Conservation (phyloP, 2,329 filamentous ascomycete genomes). For the Xylariaceae sp. region DNA sequence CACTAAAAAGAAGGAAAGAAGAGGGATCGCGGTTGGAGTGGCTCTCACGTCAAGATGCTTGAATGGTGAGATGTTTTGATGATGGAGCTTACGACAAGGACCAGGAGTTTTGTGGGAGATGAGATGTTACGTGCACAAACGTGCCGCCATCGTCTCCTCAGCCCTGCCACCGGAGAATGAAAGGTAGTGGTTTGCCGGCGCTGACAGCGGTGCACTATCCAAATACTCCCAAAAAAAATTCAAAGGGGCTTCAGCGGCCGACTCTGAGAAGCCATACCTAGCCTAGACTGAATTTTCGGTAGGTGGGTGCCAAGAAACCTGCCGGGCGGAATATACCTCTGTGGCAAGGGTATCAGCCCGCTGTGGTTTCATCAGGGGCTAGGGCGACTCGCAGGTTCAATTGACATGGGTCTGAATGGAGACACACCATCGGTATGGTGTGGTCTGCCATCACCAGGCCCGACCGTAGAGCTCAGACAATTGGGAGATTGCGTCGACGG, state of each 20-base stretch:
- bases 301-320: conserved; percentile 22
- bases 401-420: conserved; percentile 36
- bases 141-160: background rate
- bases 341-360: conserved; percentile 42
- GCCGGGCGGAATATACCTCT: conserved; percentile 34
- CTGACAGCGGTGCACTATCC: conserved; percentile 15
- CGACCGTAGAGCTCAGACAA: conserved; percentile 17
- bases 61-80: conserved; percentile 21
- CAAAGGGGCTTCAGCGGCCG: conserved; percentile 23
- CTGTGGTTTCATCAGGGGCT: conserved; percentile 42
- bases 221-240: conserved; percentile 10
- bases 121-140: conserved; percentile 21
- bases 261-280: conserved; percentile 16
- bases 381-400: conserved; percentile 30
- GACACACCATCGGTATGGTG: conserved; percentile 35
- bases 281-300: conserved; percentile 20
- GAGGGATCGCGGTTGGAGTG: conserved; percentile 23
- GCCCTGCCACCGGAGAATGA: conserved; percentile 5
- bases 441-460: conserved; percentile 21
- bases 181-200: conserved; percentile 17
- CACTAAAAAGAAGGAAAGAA: conserved; percentile 15
- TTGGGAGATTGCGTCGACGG: conserved; percentile 17
- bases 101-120: conserved; percentile 26
- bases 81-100: conserved; percentile 26
- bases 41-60: conserved; percentile 8